These are phyloP conservation scores for Pneumocystis jirovecii DNA, from an alignment of 1,139 yeast genomes.

Conservation along the genomic window DNA sequence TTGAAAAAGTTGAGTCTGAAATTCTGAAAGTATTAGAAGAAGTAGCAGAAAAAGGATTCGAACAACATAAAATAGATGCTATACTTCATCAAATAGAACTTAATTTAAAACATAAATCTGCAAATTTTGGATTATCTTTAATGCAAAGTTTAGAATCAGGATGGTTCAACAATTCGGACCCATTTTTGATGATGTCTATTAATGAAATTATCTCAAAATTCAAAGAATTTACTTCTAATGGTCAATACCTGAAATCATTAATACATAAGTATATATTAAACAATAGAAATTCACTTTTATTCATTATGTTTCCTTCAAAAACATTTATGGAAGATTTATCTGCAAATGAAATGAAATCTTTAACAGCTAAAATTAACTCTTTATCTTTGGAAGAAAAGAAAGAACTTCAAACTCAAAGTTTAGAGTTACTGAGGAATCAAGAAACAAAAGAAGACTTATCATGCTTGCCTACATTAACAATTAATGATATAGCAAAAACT, in stretches of 20 bases:
- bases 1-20: constrained; percentile 27
- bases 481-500: constrained; percentile 52
- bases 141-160: constrained; percentile 62
- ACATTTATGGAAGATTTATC: constrained; percentile 36
- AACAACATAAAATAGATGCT: constrained; percentile 58
- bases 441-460: constrained; percentile 56
- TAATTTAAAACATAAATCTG: constrained; percentile 68
- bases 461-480: constrained; percentile 60
- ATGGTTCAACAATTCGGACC: constrained; percentile 69
- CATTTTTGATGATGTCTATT: constrained; percentile 50
- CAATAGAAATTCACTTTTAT: constrained; percentile 45
- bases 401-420: constrained; percentile 46
- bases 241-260: constrained; percentile 41
- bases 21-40: constrained; percentile 29
- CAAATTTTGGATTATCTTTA: constrained; percentile 77
- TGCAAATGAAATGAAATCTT: constrained; percentile 42
- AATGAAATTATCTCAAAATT: constrained; percentile 46
- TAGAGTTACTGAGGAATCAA: constrained; percentile 47
- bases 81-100: constrained; percentile 78
- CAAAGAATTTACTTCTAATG: constrained; percentile 44
- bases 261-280: constrained; percentile 39
- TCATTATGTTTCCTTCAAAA: constrained; percentile 59
- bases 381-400: constrained; percentile 44
- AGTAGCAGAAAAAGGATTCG: constrained; percentile 31
- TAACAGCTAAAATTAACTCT: constrained; percentile 31